Conservation (phyloP, 768 basidiomycete species). For the Peribolospora kevripleyi region DNA sequence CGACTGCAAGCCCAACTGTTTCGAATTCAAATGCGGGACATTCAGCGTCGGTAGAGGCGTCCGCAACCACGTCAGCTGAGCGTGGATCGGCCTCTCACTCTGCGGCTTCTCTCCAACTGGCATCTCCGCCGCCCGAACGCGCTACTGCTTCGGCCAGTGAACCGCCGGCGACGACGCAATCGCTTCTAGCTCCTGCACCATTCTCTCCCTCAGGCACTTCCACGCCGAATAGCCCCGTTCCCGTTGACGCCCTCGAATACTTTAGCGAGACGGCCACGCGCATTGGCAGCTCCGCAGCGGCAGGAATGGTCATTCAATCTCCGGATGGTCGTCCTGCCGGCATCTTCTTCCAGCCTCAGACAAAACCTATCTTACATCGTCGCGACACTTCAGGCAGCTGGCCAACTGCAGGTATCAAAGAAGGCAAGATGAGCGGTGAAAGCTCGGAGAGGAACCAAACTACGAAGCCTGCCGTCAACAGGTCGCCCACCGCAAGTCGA, state of each 20-base stretch:
- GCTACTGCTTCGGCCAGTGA: conserved; percentile 1
- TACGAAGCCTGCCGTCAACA: neutral
- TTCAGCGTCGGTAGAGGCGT: too few relatives aligned
- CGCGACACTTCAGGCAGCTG: neutral
- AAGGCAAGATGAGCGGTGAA: conserved; percentile 8
- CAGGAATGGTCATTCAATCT: conserved; percentile 70
- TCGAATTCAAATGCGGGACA: too few relatives aligned
- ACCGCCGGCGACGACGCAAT: conserved; percentile 4
- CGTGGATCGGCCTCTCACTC: neutral
- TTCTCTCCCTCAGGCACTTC: neutral
- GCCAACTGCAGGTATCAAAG: neutral
- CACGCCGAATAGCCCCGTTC: too few relatives aligned
- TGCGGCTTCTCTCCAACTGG: conserved; percentile 1
- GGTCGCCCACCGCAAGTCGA: neutral
- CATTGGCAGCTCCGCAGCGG: conserved; percentile 49
- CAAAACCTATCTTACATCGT: neutral
- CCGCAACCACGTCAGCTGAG: neutral
- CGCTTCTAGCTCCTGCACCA: conserved; percentile 3
- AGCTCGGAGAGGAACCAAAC: neutral
- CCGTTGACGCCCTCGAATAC: conserved; percentile 29
- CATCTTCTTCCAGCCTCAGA: conserved; percentile 69
- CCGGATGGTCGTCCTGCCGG: conserved; percentile 86
- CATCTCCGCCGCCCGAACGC: conserved; percentile 7
- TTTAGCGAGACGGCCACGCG: conserved; percentile 39
- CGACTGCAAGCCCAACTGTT: too few relatives aligned